Percentiles rank a stretch among this genome's conserved stretches.
Conservation (phyloP, 805 yeast genomes). For the Kuraishia cidri region DNA sequence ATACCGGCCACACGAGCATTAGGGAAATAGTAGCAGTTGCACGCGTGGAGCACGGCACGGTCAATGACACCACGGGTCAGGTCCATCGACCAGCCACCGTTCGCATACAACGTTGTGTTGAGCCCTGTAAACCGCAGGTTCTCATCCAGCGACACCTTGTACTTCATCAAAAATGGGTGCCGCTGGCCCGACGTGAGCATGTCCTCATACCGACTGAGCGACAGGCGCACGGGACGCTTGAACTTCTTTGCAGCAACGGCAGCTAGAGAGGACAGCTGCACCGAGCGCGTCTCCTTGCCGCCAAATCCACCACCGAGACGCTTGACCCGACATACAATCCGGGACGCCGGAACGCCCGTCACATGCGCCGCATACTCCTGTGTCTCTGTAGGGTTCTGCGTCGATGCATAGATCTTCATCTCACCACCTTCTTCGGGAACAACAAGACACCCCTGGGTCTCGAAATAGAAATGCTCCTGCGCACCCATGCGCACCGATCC, state of each 20-base stretch:
- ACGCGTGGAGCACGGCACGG: slow-evolving; percentile 32
- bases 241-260: slow-evolving; percentile 33
- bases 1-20: slow-evolving; percentile 25
- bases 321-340: slow-evolving; percentile 29
- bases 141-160: slow-evolving; percentile 32
- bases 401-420: slow-evolving; percentile 29
- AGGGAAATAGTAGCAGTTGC: slow-evolving; percentile 33
- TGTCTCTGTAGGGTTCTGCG: slow-evolving; percentile 36
- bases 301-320: slow-evolving; percentile 43
- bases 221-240: slow-evolving; percentile 30
- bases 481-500: slow-evolving; percentile 32
- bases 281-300: slow-evolving; percentile 35
- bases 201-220: slow-evolving; percentile 30
- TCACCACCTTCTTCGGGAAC: slow-evolving; percentile 39
- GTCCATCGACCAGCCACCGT: slow-evolving; percentile 41
- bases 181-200: slow-evolving; percentile 37
- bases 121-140: slow-evolving; percentile 29
- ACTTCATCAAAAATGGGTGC: slow-evolving; percentile 34
- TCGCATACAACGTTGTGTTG: slow-evolving; percentile 28
- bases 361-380: slow-evolving; percentile 32
- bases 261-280: slow-evolving; percentile 27
- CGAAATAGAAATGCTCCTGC: slow-evolving; percentile 40
- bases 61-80: slow-evolving; percentile 39
- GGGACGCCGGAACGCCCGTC: slow-evolving; percentile 30
- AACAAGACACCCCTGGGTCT: slow-evolving; percentile 32